These are phyloP conservation scores for Cladosporium sp. DNA, from an alignment of 2,329 filamentous ascomycete genomes.

Conservation along the genomic window DNA sequence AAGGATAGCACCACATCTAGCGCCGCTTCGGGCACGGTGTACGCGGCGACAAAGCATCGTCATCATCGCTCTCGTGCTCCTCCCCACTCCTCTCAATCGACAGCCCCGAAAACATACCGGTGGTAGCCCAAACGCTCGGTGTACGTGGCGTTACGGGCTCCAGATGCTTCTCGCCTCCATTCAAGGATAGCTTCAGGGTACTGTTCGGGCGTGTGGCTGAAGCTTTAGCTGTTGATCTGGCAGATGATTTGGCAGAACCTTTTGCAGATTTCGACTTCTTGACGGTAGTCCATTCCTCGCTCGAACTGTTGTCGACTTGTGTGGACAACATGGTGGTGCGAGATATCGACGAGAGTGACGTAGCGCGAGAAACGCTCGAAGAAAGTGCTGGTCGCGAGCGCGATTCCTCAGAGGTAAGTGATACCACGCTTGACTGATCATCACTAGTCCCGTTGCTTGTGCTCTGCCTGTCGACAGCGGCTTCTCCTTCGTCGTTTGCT, in stretches of 20 bases:
- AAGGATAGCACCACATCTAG: not conserved
- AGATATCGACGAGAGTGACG: slow-evolving; percentile 3
- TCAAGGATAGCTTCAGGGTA: slow-evolving; percentile 17
- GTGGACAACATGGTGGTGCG: not conserved
- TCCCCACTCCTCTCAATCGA: not conserved
- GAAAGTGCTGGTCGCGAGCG: slow-evolving; percentile 12
- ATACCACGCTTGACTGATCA: slow-evolving; percentile 4
- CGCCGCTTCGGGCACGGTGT: not conserved
- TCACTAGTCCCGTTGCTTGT: not conserved
- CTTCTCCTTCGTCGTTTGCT: not conserved
- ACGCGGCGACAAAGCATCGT: not conserved
- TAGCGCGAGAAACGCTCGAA: slow-evolving; percentile 7
- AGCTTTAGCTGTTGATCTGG: not conserved
- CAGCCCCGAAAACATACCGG: not conserved
- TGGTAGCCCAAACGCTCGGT: not conserved
- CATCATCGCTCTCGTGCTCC: not conserved
- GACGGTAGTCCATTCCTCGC: slow-evolving; percentile 18
- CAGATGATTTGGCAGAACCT: not conserved
- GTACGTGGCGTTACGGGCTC: not conserved
- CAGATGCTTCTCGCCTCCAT: slow-evolving; percentile 22
- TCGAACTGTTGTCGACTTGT: slow-evolving; percentile 8
- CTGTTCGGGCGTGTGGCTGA: not conserved
- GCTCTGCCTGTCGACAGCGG: slow-evolving; percentile 12
- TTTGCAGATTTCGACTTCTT: slow-evolving; percentile 17
- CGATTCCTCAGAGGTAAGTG: not conserved